Evolutionary conservation across 106 monocot species (phyloP).

Genomic region (Gastrodia elata): DNA sequence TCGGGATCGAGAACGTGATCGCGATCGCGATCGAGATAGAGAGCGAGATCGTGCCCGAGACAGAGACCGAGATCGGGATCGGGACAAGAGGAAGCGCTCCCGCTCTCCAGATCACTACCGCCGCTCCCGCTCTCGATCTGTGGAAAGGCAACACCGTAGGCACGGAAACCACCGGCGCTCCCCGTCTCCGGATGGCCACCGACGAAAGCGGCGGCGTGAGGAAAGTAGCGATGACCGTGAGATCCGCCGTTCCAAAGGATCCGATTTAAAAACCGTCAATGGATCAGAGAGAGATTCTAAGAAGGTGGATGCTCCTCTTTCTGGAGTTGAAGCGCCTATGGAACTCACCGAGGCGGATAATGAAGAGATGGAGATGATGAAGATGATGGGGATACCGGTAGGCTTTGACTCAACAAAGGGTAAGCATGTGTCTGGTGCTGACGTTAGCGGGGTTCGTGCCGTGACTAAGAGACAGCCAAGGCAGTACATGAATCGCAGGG

Average conservation of each 20-base stretch:
- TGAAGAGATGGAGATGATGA: constrained; percentile 96
- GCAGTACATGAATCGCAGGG: constrained; percentile 98
- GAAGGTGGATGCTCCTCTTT: constrained; percentile 20
- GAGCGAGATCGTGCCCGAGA: constrained; percentile 38
- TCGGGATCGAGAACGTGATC: constrained; percentile 31
- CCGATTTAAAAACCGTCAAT: constrained; percentile 9
- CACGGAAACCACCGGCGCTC: constrained; percentile 18
- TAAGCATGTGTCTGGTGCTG: constrained; percentile 68
- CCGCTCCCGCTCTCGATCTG: constrained; percentile 31
- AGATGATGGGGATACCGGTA: constrained; percentile 76
- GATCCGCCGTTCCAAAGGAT: constrained; percentile 5
- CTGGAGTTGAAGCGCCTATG: constrained; percentile 7
- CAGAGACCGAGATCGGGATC: constrained; percentile 29
- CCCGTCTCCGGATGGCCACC: constrained; percentile 25
- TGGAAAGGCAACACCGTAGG: constrained; percentile 20
- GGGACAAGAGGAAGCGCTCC: constrained; percentile 36
- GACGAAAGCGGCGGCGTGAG: constrained; percentile 63
- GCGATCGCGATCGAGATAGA: constrained; percentile 30
- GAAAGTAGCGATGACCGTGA: constrained; percentile 27
- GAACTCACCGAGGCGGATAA: constrained; percentile 31
- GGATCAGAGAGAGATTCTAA: constrained; percentile 9
- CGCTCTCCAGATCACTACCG: constrained; percentile 31
- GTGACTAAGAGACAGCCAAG: constrained; percentile 92
- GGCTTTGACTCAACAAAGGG: constrained; percentile 96
- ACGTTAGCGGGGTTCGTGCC: constrained; percentile 64